Evolutionary conservation across 768 basidiomycete genomes (phyloP).

Genomic region (Mycena sanguinolenta): DNA sequence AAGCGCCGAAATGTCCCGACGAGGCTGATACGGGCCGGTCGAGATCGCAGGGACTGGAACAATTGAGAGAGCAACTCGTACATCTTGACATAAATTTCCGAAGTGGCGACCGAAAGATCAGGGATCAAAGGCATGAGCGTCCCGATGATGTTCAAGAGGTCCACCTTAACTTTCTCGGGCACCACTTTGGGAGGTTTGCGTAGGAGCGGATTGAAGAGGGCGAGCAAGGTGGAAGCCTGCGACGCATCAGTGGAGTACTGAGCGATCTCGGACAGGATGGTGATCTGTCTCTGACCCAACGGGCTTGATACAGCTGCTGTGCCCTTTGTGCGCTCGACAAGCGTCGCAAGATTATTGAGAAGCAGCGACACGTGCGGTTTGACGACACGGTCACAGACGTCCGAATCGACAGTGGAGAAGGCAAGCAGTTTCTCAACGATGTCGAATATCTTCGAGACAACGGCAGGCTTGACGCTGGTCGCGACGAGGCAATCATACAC

Average conservation of each 20-base stretch:
- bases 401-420: constrained; percentile 64
- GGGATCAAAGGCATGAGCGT: constrained; percentile 77
- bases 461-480: constrained; percentile 87
- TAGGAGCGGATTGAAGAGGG: constrained; percentile 83
- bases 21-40: constrained; percentile 78
- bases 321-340: constrained; percentile 75
- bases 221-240: constrained; percentile 81
- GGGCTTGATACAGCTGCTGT: constrained; percentile 66
- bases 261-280: constrained; percentile 84
- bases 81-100: constrained; percentile 61
- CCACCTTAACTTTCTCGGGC: constrained; percentile 88
- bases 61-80: constrained; percentile 80
- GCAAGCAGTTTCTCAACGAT: constrained; percentile 80
- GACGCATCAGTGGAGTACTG: constrained; percentile 75
- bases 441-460: constrained; percentile 86
- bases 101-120: constrained; percentile 63
- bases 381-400: constrained; percentile 66
- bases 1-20: constrained; percentile 72
- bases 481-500: constrained; percentile 87
- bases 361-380: constrained; percentile 80
- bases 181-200: constrained; percentile 82
- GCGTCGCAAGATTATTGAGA: constrained; percentile 75
- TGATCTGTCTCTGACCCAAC: constrained; percentile 85
- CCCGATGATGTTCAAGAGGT: constrained; percentile 80
- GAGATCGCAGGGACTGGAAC: constrained; percentile 82